These are phyloP conservation scores for Earliella scabrosa DNA, from an alignment of 1,284 basidiomycete genomes.

Conservation along the genomic window DNA sequence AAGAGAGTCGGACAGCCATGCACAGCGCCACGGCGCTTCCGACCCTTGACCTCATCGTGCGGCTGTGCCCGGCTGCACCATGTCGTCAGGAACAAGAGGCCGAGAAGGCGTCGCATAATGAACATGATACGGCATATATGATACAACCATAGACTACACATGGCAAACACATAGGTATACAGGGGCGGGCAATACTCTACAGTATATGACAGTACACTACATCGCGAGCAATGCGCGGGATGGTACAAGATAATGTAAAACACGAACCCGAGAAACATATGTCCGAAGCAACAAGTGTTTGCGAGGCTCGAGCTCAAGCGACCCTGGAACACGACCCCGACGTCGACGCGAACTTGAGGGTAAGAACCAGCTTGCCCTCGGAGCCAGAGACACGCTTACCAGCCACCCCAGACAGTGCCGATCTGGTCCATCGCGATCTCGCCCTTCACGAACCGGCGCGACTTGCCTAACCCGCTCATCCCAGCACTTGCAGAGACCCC, in stretches of 20 bases:
- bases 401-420: conserved; percentile 19
- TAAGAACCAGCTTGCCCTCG: conserved; percentile 17
- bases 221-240: no score
- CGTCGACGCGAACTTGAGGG: neutral
- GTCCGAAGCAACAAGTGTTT: no score
- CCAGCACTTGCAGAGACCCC: conserved; percentile 28
- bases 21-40: conserved; percentile 3
- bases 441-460: conserved; percentile 27
- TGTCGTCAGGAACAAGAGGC: no score
- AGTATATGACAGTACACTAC: neutral
- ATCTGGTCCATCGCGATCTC: conserved; percentile 25
- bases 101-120: no score
- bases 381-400: conserved; percentile 2
- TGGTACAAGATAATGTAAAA: neutral
- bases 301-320: no score
- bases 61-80: neutral
- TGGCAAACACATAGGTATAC: no score
- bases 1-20: neutral
- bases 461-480: conserved; percentile 21
- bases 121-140: no score
- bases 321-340: no score
- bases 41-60: conserved; percentile 1
- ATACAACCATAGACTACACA: no score
- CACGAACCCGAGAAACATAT: neutral
- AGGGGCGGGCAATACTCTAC: neutral